phyloP scores from a whole-genome alignment of 2,329 filamentous ascomycete genomes.

The Coniochaeta sp. region DNA sequence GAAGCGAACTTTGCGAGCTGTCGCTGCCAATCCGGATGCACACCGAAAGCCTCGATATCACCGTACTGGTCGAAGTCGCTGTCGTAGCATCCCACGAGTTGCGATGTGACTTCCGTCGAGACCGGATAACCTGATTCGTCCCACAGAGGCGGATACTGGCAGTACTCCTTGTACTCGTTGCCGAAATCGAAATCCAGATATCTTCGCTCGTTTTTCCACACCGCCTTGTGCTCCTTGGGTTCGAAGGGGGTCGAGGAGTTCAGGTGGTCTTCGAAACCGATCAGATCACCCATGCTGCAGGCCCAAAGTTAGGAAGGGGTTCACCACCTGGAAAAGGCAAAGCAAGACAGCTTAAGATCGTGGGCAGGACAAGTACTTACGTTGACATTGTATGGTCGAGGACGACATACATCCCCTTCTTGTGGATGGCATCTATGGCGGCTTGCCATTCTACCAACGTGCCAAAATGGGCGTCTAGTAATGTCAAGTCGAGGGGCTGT shows the following conservation, averaged over 20 bases:
- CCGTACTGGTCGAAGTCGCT: conserved; percentile 60
- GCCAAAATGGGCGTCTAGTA: background rate
- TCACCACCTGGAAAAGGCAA: background rate
- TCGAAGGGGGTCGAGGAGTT: conserved; percentile 51
- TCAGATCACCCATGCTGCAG: conserved; percentile 48
- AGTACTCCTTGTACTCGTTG: conserved; percentile 46
- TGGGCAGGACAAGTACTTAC: background rate
- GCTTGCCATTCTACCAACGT: conserved; percentile 2
- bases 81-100: conserved; percentile 49
- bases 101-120: conserved; percentile 33
- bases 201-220: conserved; percentile 45
- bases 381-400: conserved; percentile 1
- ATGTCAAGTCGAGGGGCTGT: conserved; percentile 3
- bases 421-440: background rate
- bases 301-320: background rate
- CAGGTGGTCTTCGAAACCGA: conserved; percentile 54
- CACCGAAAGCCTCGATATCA: conserved; percentile 56
- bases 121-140: conserved; percentile 47
- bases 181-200: conserved; percentile 51
- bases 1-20: conserved; percentile 60
- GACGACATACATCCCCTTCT: conserved; percentile 2
- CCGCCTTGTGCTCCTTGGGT: conserved; percentile 46
- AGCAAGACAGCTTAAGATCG: background rate
- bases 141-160: conserved; percentile 59
- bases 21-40: conserved; percentile 56